A percentile compares a stretch with the other conserved stretches of the same genome.
Evolutionary conservation across 306 rosid species (phyloP).

Genomic region (Quercus glauca): DNA sequence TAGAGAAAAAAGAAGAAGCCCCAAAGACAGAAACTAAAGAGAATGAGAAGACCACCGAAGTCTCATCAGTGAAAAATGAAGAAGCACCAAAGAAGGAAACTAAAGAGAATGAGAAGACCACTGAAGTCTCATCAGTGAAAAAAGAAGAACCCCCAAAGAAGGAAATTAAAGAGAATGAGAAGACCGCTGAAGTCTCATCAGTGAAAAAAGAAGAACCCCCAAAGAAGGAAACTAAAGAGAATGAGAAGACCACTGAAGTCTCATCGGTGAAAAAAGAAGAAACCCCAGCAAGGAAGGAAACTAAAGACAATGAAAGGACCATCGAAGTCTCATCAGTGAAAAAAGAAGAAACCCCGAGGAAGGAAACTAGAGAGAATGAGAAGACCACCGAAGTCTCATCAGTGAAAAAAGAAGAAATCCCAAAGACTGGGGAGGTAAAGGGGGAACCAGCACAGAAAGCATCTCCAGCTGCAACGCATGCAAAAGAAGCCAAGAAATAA

Average conservation of each 20-base stretch:
- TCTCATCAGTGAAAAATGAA: no score
- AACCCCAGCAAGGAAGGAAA: background rate
- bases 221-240: background rate
- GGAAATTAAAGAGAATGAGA: background rate
- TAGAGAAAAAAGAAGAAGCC: no score
- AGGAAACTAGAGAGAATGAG: background rate
- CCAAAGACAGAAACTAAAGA: no score
- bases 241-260: no score
- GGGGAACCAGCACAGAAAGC: background rate
- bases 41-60: no score
- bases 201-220: background rate
- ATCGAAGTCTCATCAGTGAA: background rate
- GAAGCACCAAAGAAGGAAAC: background rate
- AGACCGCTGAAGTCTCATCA: background rate
- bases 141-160: background rate
- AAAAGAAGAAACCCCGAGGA: constrained; percentile 5
- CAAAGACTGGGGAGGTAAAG: background rate
- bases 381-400: background rate
- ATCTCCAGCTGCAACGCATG: background rate
- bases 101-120: background rate
- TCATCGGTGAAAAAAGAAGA: no score
- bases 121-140: background rate
- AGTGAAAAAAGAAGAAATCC: background rate
- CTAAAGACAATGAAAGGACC: background rate
- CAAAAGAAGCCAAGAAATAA: background rate